Evolutionary conservation across 768 basidiomycete genomes (phyloP).

Genomic region (Leccinellum rugosiceps): DNA sequence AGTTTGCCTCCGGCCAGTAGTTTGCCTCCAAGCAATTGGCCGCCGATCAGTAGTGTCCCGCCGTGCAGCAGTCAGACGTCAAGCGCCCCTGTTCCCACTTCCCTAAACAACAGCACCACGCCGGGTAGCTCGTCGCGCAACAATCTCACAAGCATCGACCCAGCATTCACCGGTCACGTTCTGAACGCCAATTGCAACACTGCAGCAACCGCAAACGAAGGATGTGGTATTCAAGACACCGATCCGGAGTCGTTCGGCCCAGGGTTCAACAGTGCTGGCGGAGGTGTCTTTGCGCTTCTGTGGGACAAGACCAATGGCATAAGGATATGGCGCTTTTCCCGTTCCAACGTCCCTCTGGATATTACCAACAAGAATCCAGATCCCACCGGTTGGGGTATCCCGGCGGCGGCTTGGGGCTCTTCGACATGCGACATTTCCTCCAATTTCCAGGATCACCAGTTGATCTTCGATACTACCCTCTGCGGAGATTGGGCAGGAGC

Average conservation of each 20-base stretch:
- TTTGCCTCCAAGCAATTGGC: not conserved
- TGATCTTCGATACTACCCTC: constrained; percentile 40
- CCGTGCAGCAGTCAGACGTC: not conserved
- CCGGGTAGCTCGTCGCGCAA: not conserved
- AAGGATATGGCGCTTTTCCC: constrained; percentile 53
- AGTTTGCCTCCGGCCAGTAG: not conserved
- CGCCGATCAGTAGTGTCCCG: not conserved
- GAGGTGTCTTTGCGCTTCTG: constrained; percentile 58
- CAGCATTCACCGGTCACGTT: constrained; percentile 20
- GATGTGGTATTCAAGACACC: constrained; percentile 46
- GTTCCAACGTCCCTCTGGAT: constrained; percentile 48
- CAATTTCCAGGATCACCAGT: constrained; percentile 49
- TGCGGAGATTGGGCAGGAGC: constrained; percentile 31
- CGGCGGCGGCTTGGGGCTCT: constrained; percentile 51
- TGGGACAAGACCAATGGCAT: constrained; percentile 48
- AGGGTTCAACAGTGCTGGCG: constrained; percentile 32
- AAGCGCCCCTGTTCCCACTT: not conserved
- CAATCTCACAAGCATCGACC: not conserved
- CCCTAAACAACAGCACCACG: not conserved
- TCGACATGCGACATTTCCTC: constrained; percentile 42
- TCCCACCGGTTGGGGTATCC: constrained; percentile 48
- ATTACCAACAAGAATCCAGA: constrained; percentile 41
- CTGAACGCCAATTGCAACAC: constrained; percentile 38
- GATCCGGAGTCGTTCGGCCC: constrained; percentile 39
- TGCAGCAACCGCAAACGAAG: constrained; percentile 38